Conservation (phyloP, 768 basidiomycete genomes). For the Termitomyces sp. region DNA sequence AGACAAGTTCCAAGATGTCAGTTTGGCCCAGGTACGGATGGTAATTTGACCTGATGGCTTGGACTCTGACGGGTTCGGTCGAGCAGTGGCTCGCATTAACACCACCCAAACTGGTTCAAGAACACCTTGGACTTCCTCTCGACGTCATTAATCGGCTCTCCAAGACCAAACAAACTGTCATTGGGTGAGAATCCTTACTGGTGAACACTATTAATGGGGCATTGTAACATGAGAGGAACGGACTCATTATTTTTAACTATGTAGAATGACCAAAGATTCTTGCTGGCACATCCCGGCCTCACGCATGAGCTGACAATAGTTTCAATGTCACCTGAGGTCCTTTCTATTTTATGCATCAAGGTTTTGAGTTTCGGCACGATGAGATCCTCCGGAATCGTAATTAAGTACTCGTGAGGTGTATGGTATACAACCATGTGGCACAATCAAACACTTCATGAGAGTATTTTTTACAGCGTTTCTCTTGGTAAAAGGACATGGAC, state of each 20-base stretch:
- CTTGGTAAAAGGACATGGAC: neutral
- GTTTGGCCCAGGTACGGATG: conserved; percentile 37
- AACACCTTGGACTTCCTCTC: conserved; percentile 8
- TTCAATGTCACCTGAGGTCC: neutral
- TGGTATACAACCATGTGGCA: neutral
- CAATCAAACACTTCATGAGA: neutral
- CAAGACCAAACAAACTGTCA: conserved; percentile 34
- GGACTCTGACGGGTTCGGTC: neutral
- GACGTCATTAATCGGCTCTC: conserved; percentile 24
- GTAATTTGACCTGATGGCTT: neutral
- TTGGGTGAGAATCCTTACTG: conserved; percentile 17
- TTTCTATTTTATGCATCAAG: neutral
- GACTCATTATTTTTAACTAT: neutral
- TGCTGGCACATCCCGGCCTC: neutral
- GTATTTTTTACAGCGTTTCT: neutral
- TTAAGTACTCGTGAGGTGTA: neutral
- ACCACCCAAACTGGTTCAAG: conserved; percentile 15
- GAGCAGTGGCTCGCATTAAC: conserved; percentile 20
- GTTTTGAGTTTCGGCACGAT: neutral
- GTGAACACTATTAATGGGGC: neutral
- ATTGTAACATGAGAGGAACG: neutral
- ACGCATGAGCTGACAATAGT: neutral
- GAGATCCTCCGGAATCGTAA: neutral
- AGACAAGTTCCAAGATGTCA: conserved; percentile 31
- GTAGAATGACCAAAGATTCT: neutral